phyloP scores from a whole-genome alignment of 2,329 filamentous ascomycete genomes.

The Aspergillus ibericus region DNA sequence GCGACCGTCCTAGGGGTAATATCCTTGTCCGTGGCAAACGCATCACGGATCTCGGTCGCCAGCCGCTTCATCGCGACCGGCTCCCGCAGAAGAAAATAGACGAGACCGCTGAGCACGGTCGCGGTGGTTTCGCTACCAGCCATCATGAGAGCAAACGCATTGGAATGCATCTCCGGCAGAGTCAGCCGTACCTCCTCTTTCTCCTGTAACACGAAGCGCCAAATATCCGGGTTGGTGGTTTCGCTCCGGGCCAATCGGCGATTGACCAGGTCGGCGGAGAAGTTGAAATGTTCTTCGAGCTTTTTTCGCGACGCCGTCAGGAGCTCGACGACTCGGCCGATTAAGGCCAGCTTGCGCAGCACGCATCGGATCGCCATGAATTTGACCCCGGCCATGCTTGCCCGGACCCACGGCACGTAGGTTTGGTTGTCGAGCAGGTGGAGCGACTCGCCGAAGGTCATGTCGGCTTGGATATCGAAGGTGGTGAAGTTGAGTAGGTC shows the following conservation, averaged over 20 bases:
- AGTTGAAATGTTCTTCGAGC: background rate
- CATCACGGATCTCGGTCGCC: background rate
- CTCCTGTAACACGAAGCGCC: background rate
- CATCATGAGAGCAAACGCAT: conserved; percentile 3
- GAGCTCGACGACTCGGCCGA: background rate
- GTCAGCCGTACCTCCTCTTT: background rate
- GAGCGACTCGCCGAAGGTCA: background rate
- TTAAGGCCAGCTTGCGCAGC: background rate
- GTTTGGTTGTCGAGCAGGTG: background rate
- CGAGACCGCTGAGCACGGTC: conserved; percentile 1
- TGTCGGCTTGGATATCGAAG: background rate
- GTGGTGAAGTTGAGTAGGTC: background rate
- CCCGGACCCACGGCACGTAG: background rate
- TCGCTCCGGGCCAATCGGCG: background rate
- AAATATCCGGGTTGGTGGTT: background rate
- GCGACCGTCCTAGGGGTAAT: conserved; percentile 4
- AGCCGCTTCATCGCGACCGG: background rate
- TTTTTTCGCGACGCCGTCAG: background rate
- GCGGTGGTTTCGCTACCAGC: conserved; percentile 10
- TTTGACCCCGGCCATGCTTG: background rate
- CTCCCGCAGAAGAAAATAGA: conserved; percentile 3
- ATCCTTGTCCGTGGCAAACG: background rate
- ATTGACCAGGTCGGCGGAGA: background rate
- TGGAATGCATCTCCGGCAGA: background rate
- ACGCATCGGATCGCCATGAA: background rate